Evolutionary conservation across 164 flowering plant genomes (phyloP).

Genomic region (Saururus chinensis): DNA sequence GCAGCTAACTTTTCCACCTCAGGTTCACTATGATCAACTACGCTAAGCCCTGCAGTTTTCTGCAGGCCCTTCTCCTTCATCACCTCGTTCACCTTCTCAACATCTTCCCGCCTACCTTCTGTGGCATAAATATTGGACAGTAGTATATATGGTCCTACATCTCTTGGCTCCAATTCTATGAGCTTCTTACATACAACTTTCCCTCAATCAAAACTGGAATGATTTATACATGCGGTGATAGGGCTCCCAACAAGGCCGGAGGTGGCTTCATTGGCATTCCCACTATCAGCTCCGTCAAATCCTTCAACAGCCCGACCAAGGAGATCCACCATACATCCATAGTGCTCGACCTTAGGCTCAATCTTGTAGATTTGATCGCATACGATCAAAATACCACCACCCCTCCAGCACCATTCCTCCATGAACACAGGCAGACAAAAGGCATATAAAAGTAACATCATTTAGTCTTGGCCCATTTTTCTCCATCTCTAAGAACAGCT

Average conservation of each 20-base stretch:
- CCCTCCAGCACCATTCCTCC: conserved; percentile 63
- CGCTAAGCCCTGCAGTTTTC: conserved; percentile 29
- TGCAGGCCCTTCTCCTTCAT: conserved; percentile 29
- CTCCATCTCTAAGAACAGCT: conserved; percentile 58
- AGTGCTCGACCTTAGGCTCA: conserved; percentile 53
- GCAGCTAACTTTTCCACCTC: conserved; percentile 3
- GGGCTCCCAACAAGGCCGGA: conserved; percentile 42
- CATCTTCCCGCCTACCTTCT: conserved; percentile 49
- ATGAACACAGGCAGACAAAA: conserved; percentile 54
- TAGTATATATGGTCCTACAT: conserved; percentile 46
- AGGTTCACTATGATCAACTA: conserved; percentile 14
- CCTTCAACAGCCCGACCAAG: conserved; percentile 41
- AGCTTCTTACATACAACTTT: conserved; percentile 33
- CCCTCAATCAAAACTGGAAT: conserved; percentile 35
- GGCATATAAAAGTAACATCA: conserved; percentile 44
- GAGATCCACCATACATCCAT: conserved; percentile 60
- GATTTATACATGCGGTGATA: conserved; percentile 39
- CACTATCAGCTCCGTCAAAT: conserved; percentile 34
- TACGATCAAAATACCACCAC: conserved; percentile 48
- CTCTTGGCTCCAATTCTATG: conserved; percentile 33
- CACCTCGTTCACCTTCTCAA: conserved; percentile 44
- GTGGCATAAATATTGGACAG: conserved; percentile 52
- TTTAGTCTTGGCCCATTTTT: conserved; percentile 39
- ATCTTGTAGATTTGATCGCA: conserved; percentile 42
- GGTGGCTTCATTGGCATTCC: conserved; percentile 32